These are phyloP conservation scores for Paramecium primaurelia DNA, from an alignment of 73 alveolate genomes.

Conservation along the genomic window DNA sequence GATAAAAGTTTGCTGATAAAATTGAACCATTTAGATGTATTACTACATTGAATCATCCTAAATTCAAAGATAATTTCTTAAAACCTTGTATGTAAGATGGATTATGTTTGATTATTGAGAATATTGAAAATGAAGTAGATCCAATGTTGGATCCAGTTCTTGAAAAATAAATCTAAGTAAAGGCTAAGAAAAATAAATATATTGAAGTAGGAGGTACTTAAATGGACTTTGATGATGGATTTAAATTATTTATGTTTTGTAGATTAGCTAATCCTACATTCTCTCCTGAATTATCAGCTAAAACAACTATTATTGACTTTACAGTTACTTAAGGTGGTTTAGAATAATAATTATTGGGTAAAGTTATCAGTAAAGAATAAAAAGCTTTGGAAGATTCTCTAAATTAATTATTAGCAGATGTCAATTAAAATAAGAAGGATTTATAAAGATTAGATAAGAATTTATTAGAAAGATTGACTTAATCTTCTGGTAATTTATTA, in stretches of 20 bases:
- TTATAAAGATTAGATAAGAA: conserved; percentile 53
- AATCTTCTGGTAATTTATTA: conserved; percentile 96
- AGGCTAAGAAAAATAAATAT: conserved; percentile 46
- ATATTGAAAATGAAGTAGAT: background rate
- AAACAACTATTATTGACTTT: conserved; percentile 99
- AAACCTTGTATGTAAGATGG: conserved; percentile 84
- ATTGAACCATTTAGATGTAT: conserved; percentile 75
- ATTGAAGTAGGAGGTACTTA: conserved; percentile 97
- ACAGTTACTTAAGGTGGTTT: conserved; percentile 99
- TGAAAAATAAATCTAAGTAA: conserved; percentile 83
- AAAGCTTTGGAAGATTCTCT: conserved; percentile 92
- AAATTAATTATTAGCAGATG: conserved; percentile 81
- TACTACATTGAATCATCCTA: conserved; percentile 84
- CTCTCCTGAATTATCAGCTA: conserved; percentile 99
- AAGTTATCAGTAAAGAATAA: conserved; percentile 89
- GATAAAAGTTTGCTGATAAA: conserved; percentile 78
- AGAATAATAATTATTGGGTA: conserved; percentile 91
- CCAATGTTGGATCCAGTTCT: conserved; percentile 80
- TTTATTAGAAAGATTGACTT: conserved; percentile 95
- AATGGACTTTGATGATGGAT: conserved; percentile 70
- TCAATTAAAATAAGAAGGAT: conserved; percentile 77
- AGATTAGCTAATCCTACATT: conserved; percentile 98
- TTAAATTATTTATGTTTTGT: conserved; percentile 96
- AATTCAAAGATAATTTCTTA: conserved; percentile 83
- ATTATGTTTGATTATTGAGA: conserved; percentile 39